These are phyloP conservation scores for Cercospora zeina DNA, from an alignment of 2,329 filamentous ascomycete species.

Conservation along the genomic window DNA sequence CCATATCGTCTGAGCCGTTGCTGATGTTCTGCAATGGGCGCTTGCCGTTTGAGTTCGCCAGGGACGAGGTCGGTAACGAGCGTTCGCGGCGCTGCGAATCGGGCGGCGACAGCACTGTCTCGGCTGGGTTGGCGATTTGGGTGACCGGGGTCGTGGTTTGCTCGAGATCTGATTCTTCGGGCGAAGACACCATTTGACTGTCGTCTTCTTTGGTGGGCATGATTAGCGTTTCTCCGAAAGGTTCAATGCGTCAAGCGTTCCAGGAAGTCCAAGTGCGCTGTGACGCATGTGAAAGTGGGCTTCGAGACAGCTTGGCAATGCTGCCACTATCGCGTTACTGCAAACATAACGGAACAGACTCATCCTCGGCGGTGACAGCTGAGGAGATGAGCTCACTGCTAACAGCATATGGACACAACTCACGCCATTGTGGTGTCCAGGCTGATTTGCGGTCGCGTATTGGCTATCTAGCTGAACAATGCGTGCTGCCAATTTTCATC, in stretches of 20 bases:
- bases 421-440: background rate
- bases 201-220: conserved; percentile 53
- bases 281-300: conserved; percentile 8
- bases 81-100: conserved; percentile 49
- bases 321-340: background rate
- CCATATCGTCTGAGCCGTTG: conserved; percentile 37
- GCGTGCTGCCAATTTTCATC: background rate
- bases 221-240: conserved; percentile 21
- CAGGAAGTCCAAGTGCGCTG: background rate
- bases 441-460: background rate
- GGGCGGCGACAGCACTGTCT: conserved; percentile 56
- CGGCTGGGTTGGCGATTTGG: conserved; percentile 35
- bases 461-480: background rate
- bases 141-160: conserved; percentile 48
- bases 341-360: background rate
- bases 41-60: conserved; percentile 43
- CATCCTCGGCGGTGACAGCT: background rate
- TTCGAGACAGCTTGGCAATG: conserved; percentile 7
- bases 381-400: background rate
- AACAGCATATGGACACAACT: background rate
- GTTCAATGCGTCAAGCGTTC: conserved; percentile 4
- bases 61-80: conserved; percentile 27
- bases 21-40: conserved; percentile 41
- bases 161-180: conserved; percentile 27
- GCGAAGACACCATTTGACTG: conserved; percentile 55